These are phyloP conservation scores for Cercophora newfieldiana DNA, from an alignment of 495 filamentous ascomycete genomes.

Conservation along the genomic window DNA sequence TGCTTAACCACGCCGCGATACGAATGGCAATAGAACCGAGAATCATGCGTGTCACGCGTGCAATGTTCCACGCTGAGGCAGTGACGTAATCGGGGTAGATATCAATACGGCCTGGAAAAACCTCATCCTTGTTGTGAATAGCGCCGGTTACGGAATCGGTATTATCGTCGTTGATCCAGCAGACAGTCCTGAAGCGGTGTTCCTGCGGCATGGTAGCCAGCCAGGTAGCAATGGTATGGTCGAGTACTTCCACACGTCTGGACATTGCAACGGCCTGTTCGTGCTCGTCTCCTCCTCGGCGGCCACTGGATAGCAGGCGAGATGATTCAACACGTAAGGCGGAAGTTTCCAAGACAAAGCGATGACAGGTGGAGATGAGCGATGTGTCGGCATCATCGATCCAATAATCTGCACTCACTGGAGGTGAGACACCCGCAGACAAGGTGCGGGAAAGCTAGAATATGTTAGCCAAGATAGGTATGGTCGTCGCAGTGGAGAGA, in stretches of 20 bases:
- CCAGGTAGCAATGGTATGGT: conserved; percentile 47
- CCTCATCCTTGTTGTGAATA: conserved; percentile 41
- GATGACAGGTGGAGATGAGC: conserved; percentile 36
- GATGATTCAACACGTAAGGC: conserved; percentile 46
- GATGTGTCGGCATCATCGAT: conserved; percentile 39
- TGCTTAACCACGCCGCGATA: conserved; percentile 48
- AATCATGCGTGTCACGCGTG: conserved; percentile 42
- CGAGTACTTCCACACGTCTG: conserved; percentile 36
- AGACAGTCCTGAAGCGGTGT: conserved; percentile 42
- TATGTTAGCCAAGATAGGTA: conserved; percentile 6
- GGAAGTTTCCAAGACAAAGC: conserved; percentile 43
- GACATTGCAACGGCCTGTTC: conserved; percentile 40
- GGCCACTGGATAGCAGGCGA: conserved; percentile 32
- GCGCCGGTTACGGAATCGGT: conserved; percentile 29
- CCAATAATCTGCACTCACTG: conserved; percentile 52
- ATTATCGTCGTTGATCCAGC: conserved; percentile 48
- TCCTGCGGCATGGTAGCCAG: conserved; percentile 37
- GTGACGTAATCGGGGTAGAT: conserved; percentile 51
- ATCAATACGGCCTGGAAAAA: conserved; percentile 55
- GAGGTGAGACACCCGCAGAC: conserved; percentile 38
- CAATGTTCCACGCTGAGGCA: conserved; percentile 47
- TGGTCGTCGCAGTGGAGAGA: neutral
- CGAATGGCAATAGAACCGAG: conserved; percentile 46
- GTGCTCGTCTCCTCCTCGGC: conserved; percentile 35
- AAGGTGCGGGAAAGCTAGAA: conserved; percentile 45